phyloP scores from a whole-genome alignment of 805 yeast species.

The Metschnikowia noctiluminum region DNA sequence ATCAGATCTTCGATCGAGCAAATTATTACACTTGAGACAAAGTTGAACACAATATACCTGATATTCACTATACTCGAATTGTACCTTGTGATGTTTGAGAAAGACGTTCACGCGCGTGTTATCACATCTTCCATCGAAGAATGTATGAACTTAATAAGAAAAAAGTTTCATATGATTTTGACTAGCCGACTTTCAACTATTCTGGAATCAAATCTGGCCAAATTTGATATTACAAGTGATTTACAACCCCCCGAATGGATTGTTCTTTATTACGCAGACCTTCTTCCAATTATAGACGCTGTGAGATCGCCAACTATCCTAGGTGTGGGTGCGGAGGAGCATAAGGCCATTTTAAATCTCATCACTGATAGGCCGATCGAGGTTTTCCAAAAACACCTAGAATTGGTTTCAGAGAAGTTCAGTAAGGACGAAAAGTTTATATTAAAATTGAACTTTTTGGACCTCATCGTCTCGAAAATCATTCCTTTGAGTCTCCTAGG shows the following conservation, averaged over 20 bases:
- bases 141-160: conserved; percentile 26
- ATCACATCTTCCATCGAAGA: conserved; percentile 24
- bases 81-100: conserved; percentile 66
- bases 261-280: conserved; percentile 57
- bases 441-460: conserved; percentile 56
- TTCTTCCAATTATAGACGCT: conserved; percentile 54
- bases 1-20: conserved; percentile 65
- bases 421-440: conserved; percentile 37
- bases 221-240: conserved; percentile 46
- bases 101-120: conserved; percentile 25
- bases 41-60: conserved; percentile 52
- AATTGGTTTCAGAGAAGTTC: conserved; percentile 24
- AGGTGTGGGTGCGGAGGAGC: conserved; percentile 34
- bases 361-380: conserved; percentile 47
- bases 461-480: conserved; percentile 53
- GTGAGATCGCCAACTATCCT: conserved; percentile 37
- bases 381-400: conserved; percentile 34
- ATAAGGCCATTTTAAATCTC: conserved; percentile 35
- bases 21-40: conserved; percentile 60
- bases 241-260: conserved; percentile 84
- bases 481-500: conserved; percentile 43
- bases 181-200: conserved; percentile 32
- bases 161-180: conserved; percentile 25
- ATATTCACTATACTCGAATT: conserved; percentile 62
- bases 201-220: conserved; percentile 35